Evolutionary conservation across 2,329 filamentous ascomycete species (phyloP).

Genomic region (Fusarium sp.): DNA sequence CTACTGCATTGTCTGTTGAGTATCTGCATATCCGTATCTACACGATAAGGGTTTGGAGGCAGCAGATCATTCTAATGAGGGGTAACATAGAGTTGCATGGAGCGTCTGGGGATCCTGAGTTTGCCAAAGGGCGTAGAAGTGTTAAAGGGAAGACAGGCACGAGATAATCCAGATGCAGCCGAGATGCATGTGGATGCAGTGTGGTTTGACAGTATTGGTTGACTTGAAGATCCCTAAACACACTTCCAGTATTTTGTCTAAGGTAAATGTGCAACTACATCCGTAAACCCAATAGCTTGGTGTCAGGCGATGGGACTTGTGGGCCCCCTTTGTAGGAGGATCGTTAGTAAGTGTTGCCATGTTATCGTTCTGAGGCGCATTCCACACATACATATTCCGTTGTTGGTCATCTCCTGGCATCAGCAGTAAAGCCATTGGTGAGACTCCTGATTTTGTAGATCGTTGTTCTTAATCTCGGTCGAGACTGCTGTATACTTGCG

Average conservation of each 20-base stretch:
- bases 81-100: too few species aligned
- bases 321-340: neutral
- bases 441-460: neutral
- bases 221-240: too few species aligned
- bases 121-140: too few species aligned
- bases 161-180: too few species aligned
- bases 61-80: too few species aligned
- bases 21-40: too few species aligned
- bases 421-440: neutral
- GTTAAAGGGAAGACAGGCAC: too few species aligned
- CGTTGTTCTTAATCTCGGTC: neutral
- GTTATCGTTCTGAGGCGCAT: neutral
- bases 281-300: neutral
- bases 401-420: neutral
- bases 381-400: neutral
- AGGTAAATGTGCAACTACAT: neutral
- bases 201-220: too few species aligned
- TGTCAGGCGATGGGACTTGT: neutral
- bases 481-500: neutral
- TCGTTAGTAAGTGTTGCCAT: neutral
- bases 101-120: too few species aligned
- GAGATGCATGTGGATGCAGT: too few species aligned
- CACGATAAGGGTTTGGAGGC: too few species aligned
- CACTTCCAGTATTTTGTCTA: neutral
- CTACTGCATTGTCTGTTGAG: too few species aligned